Conservation (phyloP, 2,329 filamentous ascomycete genomes). For the Fusarium sp. region DNA sequence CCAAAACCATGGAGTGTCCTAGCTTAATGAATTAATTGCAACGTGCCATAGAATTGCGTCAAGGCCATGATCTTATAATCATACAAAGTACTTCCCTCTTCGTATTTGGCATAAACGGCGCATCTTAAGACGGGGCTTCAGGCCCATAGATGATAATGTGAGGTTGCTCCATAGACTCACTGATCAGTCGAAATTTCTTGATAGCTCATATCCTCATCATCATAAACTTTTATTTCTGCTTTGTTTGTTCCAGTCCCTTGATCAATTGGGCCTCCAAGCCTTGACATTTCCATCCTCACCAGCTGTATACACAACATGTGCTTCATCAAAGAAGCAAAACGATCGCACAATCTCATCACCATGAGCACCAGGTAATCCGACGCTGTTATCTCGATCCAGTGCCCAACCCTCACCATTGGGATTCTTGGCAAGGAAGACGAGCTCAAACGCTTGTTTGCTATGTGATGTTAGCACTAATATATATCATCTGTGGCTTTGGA, state of each 20-base stretch:
- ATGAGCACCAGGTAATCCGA: constrained; percentile 72
- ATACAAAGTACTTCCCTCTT: not conserved
- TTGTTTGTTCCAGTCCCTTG: not conserved
- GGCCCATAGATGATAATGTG: too few species aligned
- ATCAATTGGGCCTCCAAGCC: constrained; percentile 61
- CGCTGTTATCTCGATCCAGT: constrained; percentile 66
- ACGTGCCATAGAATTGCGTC: too few species aligned
- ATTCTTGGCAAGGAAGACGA: constrained; percentile 69
- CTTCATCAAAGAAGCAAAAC: constrained; percentile 73
- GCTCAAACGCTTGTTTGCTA: constrained; percentile 68
- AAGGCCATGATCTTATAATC: too few species aligned
- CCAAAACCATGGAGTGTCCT: not conserved
- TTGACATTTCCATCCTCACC: constrained; percentile 70
- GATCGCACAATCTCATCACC: constrained; percentile 72
- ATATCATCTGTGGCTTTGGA: constrained; percentile 49
- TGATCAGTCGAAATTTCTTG: not conserved
- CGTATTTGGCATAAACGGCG: not conserved
- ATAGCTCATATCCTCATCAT: not conserved
- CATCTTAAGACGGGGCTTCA: not conserved
- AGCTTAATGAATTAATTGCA: too few species aligned
- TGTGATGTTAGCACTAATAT: constrained; percentile 28
- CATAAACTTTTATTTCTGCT: not conserved
- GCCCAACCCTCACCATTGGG: constrained; percentile 60
- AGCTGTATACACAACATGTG: constrained; percentile 68
- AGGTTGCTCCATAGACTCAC: not conserved